These are phyloP conservation scores for Danielozyma ontarioensis DNA, from an alignment of 805 yeast species.

Conservation along the genomic window DNA sequence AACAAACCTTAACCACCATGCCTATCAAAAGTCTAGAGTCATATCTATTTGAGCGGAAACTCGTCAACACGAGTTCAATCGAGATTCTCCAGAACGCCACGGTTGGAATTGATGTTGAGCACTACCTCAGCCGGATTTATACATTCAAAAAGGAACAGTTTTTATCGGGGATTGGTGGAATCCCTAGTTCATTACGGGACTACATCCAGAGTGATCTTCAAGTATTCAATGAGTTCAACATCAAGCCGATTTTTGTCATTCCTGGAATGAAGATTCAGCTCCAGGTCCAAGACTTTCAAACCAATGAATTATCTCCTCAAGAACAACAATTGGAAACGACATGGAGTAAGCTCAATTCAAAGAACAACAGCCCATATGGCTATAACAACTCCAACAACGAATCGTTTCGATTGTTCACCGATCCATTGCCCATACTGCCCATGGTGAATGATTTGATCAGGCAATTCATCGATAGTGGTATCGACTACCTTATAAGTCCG, in stretches of 20 bases:
- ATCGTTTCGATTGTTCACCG: conserved; percentile 48
- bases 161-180: conserved; percentile 75
- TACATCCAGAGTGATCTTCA: conserved; percentile 59
- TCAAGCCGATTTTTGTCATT: conserved; percentile 78
- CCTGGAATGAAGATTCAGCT: conserved; percentile 54
- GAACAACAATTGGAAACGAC: conserved; percentile 36
- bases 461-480: conserved; percentile 47
- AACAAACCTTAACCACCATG: too few species aligned
- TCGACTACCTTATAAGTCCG: conserved; percentile 77
- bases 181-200: conserved; percentile 57
- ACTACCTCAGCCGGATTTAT: conserved; percentile 62
- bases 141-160: conserved; percentile 62
- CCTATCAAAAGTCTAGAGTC: conserved; percentile 58
- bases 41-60: conserved; percentile 60
- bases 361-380: conserved; percentile 15
- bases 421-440: conserved; percentile 46
- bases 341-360: conserved; percentile 33
- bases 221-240: conserved; percentile 52
- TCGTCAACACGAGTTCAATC: conserved; percentile 57
- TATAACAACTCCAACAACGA: conserved; percentile 25
- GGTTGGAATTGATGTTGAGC: conserved; percentile 80
- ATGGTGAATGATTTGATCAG: conserved; percentile 52
- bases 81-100: conserved; percentile 61
- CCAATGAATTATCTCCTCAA: conserved; percentile 32
- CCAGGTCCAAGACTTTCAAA: conserved; percentile 25